Evolutionary conservation across 2,329 filamentous ascomycete genomes (phyloP), one percentile per base, ranked within the genome.

Genomic region (Phialophora expanda): DNA sequence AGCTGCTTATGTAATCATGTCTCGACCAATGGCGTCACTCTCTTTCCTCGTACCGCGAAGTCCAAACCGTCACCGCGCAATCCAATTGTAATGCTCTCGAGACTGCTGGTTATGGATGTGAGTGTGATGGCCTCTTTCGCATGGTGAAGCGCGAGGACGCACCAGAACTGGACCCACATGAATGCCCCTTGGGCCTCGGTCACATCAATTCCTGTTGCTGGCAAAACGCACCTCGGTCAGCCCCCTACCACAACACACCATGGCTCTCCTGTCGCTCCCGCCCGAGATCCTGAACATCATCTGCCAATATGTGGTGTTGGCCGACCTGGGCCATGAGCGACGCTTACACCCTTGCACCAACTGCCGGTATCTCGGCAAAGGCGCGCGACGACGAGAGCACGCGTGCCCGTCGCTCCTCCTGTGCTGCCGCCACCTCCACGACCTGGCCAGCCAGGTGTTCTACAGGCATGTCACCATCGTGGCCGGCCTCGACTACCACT

Each of bases 271-370:
- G 22, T 51, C 48, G 4, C 48, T 51, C 20, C 48, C 48, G 6
- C 48, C 22, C 5, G 48, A 51, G 48, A 51, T 51, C n/a, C 48
- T 51, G 48, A 51, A 22, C 20, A 28, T 51, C 24, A 51, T 51
- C 48, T 51, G 48, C 48, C n/a, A 51, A 4, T 28, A 51, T 11
- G 20, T 17, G 12, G 20, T 51, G 1, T 51, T 51, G n/a, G 48
- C n/a, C 20, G n/a, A 26, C 1, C 9, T 51, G 20, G 48, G 48
- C 17, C 48, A 22, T 4, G 48, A 51, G 17, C 20, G 24, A 6
- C 48, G 48, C 48, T 28, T 51, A 22, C 48, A 51, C 20, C 48
- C 48, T 3, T 51, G 48, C 4, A 51, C 48, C 22, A 51, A 51
- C 24, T 51, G 48, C 24, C 48, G 48, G 14, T 51, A 51, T 17